phyloP scores from a whole-genome alignment of 768 basidiomycete genomes.

The Pleurotus ostreatus region DNA sequence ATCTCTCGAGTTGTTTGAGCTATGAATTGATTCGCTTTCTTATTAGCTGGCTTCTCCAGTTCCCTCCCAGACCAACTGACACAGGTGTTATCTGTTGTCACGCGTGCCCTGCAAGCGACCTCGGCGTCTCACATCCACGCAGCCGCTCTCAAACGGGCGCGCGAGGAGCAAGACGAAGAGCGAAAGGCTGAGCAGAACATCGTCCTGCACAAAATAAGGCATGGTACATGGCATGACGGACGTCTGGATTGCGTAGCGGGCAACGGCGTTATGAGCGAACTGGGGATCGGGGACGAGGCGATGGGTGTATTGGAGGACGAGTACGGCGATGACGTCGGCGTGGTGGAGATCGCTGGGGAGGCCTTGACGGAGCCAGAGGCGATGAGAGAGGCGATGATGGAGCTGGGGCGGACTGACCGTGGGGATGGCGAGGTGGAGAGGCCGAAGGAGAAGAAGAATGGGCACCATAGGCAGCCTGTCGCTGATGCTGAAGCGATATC shows the following conservation, averaged over 20 bases:
- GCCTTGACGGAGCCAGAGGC: conserved; percentile 10
- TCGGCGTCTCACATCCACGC: conserved; percentile 41
- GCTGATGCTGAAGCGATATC: conserved; percentile 47
- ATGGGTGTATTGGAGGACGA: conserved; percentile 28
- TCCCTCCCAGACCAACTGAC: conserved; percentile 81
- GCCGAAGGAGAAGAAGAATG: conserved; percentile 24
- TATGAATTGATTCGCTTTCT: background rate
- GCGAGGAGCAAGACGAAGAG: conserved; percentile 33
- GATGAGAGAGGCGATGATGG: conserved; percentile 14
- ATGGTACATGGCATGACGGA: conserved; percentile 84
- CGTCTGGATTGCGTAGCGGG: conserved; percentile 82
- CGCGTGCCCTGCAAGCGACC: conserved; percentile 64
- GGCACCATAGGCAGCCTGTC: background rate
- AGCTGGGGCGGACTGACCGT: conserved; percentile 3
- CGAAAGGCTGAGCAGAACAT: conserved; percentile 33
- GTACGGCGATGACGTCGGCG: conserved; percentile 50
- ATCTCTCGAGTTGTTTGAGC: background rate
- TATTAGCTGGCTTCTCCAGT: conserved; percentile 73
- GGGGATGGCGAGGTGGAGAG: conserved; percentile 11
- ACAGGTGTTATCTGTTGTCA: conserved; percentile 78
- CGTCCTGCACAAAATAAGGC: conserved; percentile 42
- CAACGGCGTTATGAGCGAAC: conserved; percentile 81
- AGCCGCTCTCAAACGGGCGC: conserved; percentile 34
- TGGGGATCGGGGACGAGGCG: conserved; percentile 77
- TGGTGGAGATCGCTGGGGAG: conserved; percentile 15